Conservation (phyloP, 2,329 filamentous ascomycete species). For the Ilyonectria mors-panacis region DNA sequence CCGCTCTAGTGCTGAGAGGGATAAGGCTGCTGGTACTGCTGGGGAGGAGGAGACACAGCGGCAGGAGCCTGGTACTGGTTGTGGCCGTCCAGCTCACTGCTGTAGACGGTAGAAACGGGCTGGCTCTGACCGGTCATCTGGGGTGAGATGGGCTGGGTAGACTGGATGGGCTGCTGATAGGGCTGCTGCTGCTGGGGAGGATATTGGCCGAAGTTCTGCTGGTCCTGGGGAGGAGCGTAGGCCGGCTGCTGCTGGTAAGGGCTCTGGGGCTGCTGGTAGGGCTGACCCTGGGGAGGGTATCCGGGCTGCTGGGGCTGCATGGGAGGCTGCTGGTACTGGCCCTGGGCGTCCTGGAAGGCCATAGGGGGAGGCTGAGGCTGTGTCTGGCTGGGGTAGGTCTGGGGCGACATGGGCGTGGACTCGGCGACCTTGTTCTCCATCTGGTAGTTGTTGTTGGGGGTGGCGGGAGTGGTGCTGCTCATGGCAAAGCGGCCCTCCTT, state of each 20-base stretch:
- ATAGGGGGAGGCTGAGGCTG: conserved; percentile 33
- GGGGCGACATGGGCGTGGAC: conserved; percentile 40
- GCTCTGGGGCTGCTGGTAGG: conserved; percentile 44
- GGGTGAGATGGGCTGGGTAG: conserved; percentile 27
- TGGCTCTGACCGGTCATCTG: conserved; percentile 28
- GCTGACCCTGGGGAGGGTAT: conserved; percentile 29
- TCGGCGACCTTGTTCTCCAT: conserved; percentile 54
- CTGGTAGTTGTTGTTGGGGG: conserved; percentile 48
- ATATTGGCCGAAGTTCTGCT: conserved; percentile 41
- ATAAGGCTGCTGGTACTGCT: conserved; percentile 41
- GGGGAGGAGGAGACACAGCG: conserved; percentile 37
- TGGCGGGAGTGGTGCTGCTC: conserved; percentile 23
- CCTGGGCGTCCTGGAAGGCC: conserved; percentile 33
- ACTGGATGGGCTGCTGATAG: conserved; percentile 30
- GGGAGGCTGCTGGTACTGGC: conserved; percentile 43
- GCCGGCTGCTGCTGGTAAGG: conserved; percentile 49
- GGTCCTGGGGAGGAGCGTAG: conserved; percentile 44
- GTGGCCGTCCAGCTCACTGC: conserved; percentile 38
- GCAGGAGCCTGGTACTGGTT: conserved; percentile 35
- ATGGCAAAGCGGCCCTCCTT: conserved; percentile 55
- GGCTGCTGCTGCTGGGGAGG: conserved; percentile 40
- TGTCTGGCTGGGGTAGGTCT: conserved; percentile 39
- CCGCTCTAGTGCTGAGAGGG: conserved; percentile 15
- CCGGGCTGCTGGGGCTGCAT: conserved; percentile 32
- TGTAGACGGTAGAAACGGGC: conserved; percentile 10